Evolutionary conservation across 768 basidiomycete genomes (phyloP), one percentile per base, ranked within the genome.

Genomic region (Lentinula boryana): DNA sequence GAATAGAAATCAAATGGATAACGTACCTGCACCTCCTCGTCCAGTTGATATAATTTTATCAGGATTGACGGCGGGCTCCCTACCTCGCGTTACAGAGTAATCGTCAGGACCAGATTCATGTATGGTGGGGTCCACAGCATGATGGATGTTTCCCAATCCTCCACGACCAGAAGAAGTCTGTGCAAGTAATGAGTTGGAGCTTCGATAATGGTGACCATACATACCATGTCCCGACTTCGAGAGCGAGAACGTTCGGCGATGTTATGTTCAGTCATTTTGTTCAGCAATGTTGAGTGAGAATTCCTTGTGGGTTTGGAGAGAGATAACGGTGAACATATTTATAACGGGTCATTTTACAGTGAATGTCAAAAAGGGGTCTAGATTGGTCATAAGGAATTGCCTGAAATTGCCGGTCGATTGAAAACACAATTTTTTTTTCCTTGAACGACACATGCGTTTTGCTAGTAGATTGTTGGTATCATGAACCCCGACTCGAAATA

Each of bases 71-170:
- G 72, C 64, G 18, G 75, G 77, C 65, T 91, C 89, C 58, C 89
- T 79, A 0, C 90, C 89, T 56, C 88, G 80, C 16, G 83, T 78
- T 54, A 61, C 64, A 2, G 82, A 82, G 59, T 82, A 80, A 62
- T 86, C 83, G 66, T 88, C 85, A 1, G 81, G 78, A 0, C 79
- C 80, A 23, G 76, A 71, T 12, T 66, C 38, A 6, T 79, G 72
- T 56, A 79, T 73, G 21, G 78, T 76, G 6, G 84, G 82, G 1
- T 44, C 57, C 33, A 84, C 80, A 31, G 80, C 60, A 23, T 66
- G 74, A 61, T 82, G 80, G 62, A 90, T 86, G 71, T 91, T 91
- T 16, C 88, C 88, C 4, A 77, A 21, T 8, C 89, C 89, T 5
- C 88, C 89, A 61, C 89, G 78, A 6, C 89, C 89, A 36, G 85